Conservation (phyloP, 176 grass and related monocot species). For the Avena sativa region DNA sequence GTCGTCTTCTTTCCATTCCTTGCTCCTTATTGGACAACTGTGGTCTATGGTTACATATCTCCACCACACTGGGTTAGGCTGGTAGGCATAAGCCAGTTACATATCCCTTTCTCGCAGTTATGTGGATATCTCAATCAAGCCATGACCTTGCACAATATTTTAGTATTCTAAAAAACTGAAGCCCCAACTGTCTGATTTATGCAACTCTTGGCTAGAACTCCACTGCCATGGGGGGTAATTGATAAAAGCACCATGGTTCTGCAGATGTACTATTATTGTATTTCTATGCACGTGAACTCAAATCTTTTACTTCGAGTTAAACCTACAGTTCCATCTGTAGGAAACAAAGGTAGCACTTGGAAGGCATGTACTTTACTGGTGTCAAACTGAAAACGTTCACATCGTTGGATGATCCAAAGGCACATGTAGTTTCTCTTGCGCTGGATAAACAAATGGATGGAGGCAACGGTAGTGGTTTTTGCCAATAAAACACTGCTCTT, state of each 20-base stretch:
- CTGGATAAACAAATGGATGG: slow-evolving; percentile 62
- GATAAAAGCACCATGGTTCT: neutral
- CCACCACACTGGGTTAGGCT: neutral
- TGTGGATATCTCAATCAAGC: slow-evolving; percentile 16
- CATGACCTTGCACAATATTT: neutral
- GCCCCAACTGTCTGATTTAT: neutral
- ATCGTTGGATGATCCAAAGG: slow-evolving; percentile 52
- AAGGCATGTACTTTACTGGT: slow-evolving; percentile 55
- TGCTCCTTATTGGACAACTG: slow-evolving; percentile 15
- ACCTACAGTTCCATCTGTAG: slow-evolving; percentile 56
- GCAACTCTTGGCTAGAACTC: slow-evolving; percentile 3
- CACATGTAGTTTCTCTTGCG: slow-evolving; percentile 54
- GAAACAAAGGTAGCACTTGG: slow-evolving; percentile 56
- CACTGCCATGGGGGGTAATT: neutral
- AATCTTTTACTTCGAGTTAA: slow-evolving; percentile 45
- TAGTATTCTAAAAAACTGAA: neutral
- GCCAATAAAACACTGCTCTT: slow-evolving; percentile 53
- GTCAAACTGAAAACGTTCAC: slow-evolving; percentile 51
- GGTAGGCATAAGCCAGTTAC: neutral
- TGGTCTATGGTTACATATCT: neutral
- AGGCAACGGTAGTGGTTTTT: slow-evolving; percentile 53
- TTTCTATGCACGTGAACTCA: slow-evolving; percentile 19
- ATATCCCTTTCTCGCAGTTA: neutral
- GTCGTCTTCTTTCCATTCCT: neutral
- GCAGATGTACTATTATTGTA: neutral